Base-by-base conservation (phyloP, 2,329 filamentous ascomycete species). In the Zymoseptoria ardabiliae region DNA sequence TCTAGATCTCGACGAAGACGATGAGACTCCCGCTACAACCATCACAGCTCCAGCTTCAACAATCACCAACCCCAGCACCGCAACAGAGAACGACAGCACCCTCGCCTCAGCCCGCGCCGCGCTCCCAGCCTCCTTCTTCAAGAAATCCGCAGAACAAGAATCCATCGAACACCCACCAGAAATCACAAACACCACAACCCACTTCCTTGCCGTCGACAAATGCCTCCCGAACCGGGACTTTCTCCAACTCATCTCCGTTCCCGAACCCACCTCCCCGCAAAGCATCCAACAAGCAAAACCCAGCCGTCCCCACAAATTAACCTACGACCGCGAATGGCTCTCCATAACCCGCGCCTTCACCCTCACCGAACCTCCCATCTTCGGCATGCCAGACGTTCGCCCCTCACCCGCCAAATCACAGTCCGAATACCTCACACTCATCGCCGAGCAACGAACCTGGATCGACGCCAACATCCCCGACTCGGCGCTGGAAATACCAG, bases 301-400 rank as follows among this genome's bases (percentile, higher is more conserved):
- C 54, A 55, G 68, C 17, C 74, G 78, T 1, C 85, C 85, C 0
- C 82, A 85, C 65, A 78, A 77, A 10, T 79, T 97, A 0, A 78
- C 85, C 53, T 97, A 99, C 71, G 94, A 99, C 73, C 85, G 87
- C 10, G 94, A 99, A 76, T 99, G 93, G 93, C 85, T 99, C 7
- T 89, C 94, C 50, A 97, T 99, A 64, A 92, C 87, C 11, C 88
- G 93, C 50, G 87, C 86, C 7, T 95, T 97, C 70, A 84, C 89
- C 49, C 68, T 78, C 2, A 80, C 84, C 49, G 68, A 78, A 50
- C 69, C 74, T 28, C 79, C 94, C 1, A 74, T 77, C 1, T 77
- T 93, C 45, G 89, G 90, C 59, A 79, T 87, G 63, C 79, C 78
- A 4, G 71, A 75, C 7, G 80, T 82, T 1, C 73, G 75, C 48